Conservation (phyloP, 2,329 filamentous ascomycete species). For the Aspergillus sojae region DNA sequence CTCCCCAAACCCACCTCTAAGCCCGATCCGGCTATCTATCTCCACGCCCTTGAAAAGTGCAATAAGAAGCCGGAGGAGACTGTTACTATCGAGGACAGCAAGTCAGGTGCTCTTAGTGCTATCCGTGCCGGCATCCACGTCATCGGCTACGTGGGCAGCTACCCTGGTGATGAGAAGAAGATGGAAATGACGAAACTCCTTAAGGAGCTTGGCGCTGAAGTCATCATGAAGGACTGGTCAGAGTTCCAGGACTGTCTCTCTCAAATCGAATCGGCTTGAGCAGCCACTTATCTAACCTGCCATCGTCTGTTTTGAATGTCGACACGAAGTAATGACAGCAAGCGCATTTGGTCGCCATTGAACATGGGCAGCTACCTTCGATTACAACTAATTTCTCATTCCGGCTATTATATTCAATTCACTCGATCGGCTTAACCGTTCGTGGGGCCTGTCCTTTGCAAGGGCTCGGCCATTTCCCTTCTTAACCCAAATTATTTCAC, state of each 20-base stretch:
- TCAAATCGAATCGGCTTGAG: slow-evolving; percentile 39
- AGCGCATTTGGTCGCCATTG: slow-evolving; percentile 23
- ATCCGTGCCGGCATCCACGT: slow-evolving; percentile 77
- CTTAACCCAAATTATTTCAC: slow-evolving; percentile 5
- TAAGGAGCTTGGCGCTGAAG: slow-evolving; percentile 62
- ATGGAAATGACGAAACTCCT: slow-evolving; percentile 67
- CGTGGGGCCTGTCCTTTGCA: background rate
- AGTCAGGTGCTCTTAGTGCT: slow-evolving; percentile 77
- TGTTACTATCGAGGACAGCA: slow-evolving; percentile 85
- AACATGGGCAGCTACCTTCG: slow-evolving; percentile 8
- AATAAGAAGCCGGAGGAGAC: slow-evolving; percentile 71
- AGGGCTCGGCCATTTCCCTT: background rate
- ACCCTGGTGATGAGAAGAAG: slow-evolving; percentile 61
- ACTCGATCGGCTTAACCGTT: background rate
- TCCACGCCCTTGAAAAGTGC: slow-evolving; percentile 73
- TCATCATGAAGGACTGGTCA: slow-evolving; percentile 59
- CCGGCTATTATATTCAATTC: background rate
- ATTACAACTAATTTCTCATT: background rate
- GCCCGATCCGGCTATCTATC: slow-evolving; percentile 87
- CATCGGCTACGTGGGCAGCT: slow-evolving; percentile 84
- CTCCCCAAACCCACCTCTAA: slow-evolving; percentile 81
- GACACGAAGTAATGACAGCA: slow-evolving; percentile 38
- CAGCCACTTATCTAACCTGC: background rate
- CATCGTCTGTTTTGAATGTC: background rate
- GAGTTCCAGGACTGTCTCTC: slow-evolving; percentile 48